Conservation (phyloP, 2,329 filamentous ascomycete species). For the Aspergillus ochraceoroseus region DNA sequence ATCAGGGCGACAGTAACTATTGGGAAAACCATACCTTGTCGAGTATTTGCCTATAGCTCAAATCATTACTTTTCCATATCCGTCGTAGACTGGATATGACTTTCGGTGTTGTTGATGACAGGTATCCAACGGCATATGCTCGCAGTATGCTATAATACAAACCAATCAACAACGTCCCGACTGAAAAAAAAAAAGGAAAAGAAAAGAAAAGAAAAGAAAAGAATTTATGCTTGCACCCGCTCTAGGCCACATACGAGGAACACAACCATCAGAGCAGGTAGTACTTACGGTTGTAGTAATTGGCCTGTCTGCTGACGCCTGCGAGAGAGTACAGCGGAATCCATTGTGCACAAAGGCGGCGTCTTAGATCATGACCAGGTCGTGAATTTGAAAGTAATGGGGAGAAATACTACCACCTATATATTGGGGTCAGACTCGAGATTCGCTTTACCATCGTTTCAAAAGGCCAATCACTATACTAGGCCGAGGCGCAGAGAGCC, state of each 20-base stretch:
- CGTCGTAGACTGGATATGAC: conserved; percentile 39
- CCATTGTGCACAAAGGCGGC: conserved; percentile 26
- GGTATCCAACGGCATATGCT: conserved; percentile 48
- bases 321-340: conserved; percentile 22
- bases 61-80: conserved; percentile 29
- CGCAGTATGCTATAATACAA: conserved; percentile 35
- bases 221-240: not conserved
- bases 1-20: not conserved
- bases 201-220: too few species aligned
- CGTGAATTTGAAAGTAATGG: conserved; percentile 3
- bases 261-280: conserved; percentile 7
- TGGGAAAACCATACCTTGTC: conserved; percentile 32
- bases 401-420: conserved; percentile 1
- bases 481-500: conserved; percentile 5
- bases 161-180: conserved; percentile 11
- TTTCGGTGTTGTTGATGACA: conserved; percentile 46
- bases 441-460: not conserved
- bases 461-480: conserved; percentile 3
- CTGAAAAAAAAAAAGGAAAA: too few species aligned
- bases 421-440: conserved; percentile 4
- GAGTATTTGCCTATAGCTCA: conserved; percentile 32
- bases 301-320: conserved; percentile 23
- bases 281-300: conserved; percentile 35
- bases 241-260: conserved; percentile 4
- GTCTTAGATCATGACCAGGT: conserved; percentile 26